phyloP scores from a whole-genome alignment of 257 asterid genomes.

The Plectranthus barbatus region DNA sequence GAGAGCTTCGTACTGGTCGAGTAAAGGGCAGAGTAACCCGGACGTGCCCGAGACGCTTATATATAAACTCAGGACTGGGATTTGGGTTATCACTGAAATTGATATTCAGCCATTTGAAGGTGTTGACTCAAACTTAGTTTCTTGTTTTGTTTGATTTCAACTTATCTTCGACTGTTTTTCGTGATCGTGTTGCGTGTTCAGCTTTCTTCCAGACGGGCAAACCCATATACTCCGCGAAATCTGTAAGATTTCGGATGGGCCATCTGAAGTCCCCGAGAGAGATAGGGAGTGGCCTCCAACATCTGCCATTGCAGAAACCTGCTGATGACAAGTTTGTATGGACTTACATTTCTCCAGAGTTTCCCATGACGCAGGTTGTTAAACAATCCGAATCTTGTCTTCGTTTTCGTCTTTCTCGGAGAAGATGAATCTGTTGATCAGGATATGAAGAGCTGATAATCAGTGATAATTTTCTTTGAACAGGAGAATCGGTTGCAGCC shows the following conservation, averaged over 20 bases:
- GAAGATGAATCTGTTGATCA: too few relatives aligned
- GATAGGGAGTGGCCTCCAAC: conserved; percentile 16
- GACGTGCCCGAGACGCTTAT: conserved; percentile 57
- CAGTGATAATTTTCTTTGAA: conserved; percentile 1
- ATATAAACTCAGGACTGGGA: conserved; percentile 48
- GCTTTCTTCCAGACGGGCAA: conserved; percentile 59
- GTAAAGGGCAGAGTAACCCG: conserved; percentile 66
- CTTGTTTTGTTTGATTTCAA: not conserved
- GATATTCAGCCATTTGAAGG: conserved; percentile 79
- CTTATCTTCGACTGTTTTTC: too few relatives aligned
- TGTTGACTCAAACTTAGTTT: conserved; percentile 20
- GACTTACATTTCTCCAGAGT: conserved; percentile 69
- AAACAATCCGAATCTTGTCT: too few relatives aligned
- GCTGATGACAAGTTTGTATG: conserved; percentile 71
- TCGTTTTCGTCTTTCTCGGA: too few relatives aligned
- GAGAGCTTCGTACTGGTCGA: conserved; percentile 77
- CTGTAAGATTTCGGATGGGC: conserved; percentile 61
- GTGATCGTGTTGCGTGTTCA: conserved; percentile 24
- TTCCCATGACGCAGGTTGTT: conserved; percentile 69
- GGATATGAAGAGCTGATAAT: too few relatives aligned
- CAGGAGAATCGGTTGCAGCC: conserved; percentile 74
- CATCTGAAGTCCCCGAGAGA: conserved; percentile 38
- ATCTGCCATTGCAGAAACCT: conserved; percentile 31
- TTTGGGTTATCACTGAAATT: conserved; percentile 67
- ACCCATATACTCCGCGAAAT: conserved; percentile 72